Evolutionary conservation across 2,329 filamentous ascomycete genomes (phyloP), one percentile per base, ranked within the genome.

Genomic region (Botrytis byssoidea): DNA sequence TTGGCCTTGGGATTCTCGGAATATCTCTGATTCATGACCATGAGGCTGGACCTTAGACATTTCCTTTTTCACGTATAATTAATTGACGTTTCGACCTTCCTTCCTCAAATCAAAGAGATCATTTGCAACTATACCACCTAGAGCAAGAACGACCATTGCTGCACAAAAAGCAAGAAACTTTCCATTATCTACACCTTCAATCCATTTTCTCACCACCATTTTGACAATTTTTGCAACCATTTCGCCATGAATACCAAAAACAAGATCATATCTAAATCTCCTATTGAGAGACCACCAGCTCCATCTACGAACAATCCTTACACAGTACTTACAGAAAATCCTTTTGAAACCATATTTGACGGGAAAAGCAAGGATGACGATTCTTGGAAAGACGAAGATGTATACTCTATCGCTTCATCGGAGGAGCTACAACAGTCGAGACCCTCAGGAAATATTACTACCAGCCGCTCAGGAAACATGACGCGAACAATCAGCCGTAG

Each of bases 351-450:
- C 35, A 42, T 74, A 32, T 78, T 78, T 55, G 77, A 78, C 63
- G 76, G 66, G 22, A 76, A 78, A 20, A 76, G 78, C 40, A 73
- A 76, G 42, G 77, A 76, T 35, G 77, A 80, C 68, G 80, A 79
- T 64, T 80, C 78, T 78, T 81, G 80, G 79, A 76, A 79, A 51
- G 79, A 79, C 22, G 79, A 80, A 42, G 66, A 71, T 29, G 71
- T 59, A 22, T 60, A 40, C 20, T 51, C 72, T 40, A 68, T 61
- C 12, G 46, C 22, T 61, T 46, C 72, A 32, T 60, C 64, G 18
- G 74, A 74, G 42, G 40, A 67, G 20, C 64, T 67, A 42, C 55
- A 57, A 46, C 60, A 75, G 74, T 77, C 79, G 29, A 77, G 73
- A 71, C 71, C 73, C 60, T 25, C 42, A 48, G 70, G 42, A 35